Conservation (phyloP, 805 yeast species). For the Metschnikowia baotianmanensis region DNA sequence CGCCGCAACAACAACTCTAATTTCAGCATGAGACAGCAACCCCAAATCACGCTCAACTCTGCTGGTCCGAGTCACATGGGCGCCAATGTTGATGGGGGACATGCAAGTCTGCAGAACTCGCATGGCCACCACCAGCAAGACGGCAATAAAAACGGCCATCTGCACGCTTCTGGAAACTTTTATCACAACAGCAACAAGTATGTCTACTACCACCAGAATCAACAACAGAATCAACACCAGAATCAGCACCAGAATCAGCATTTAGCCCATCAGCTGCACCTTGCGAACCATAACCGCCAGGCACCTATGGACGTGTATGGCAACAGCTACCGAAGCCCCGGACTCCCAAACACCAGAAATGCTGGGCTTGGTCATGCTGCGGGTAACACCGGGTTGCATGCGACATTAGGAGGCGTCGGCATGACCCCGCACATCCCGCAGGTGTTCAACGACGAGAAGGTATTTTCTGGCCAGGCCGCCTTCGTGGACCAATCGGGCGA, state of each 20-base stretch:
- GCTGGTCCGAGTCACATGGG: not conserved
- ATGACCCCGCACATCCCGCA: conserved; percentile 17
- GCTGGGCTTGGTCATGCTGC: not conserved
- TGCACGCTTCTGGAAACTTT: not conserved
- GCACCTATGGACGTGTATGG: conserved; percentile 3
- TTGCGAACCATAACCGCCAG: too few relatives aligned
- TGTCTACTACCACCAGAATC: conserved; percentile 8
- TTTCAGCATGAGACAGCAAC: not conserved
- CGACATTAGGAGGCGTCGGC: not conserved
- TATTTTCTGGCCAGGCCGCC: not conserved
- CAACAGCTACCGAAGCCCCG: not conserved
- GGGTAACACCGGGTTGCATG: conserved; percentile 5
- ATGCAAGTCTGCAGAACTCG: not conserved
- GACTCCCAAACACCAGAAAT: not conserved
- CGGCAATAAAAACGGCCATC: not conserved
- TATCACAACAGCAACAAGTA: conserved; percentile 10
- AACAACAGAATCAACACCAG: conserved; percentile 10
- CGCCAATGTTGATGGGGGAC: not conserved
- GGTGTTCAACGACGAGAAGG: conserved; percentile 15
- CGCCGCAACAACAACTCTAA: conserved; percentile 15
- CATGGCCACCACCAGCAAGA: conserved; percentile 1
- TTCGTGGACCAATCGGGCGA: not conserved
- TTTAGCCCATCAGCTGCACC: not conserved
- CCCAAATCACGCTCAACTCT: not conserved
- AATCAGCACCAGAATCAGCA: not conserved